A percentile compares a stretch with the other conserved stretches of the same genome.
phyloP scores from a whole-genome alignment of 2,329 filamentous ascomycete species.

The Xylariaceae sp. region DNA sequence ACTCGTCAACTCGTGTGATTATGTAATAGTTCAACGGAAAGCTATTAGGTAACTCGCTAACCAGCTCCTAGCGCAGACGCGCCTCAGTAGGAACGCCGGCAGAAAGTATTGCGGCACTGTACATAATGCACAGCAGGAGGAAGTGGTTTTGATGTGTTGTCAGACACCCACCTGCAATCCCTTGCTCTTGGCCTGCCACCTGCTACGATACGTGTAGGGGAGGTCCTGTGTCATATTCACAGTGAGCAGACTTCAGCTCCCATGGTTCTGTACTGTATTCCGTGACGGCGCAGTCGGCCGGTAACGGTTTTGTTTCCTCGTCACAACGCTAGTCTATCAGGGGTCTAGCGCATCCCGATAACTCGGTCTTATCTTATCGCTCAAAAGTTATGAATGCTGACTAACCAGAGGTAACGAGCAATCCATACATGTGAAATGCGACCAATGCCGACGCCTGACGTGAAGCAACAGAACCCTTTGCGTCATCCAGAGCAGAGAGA shows the following conservation, averaged over 20 bases:
- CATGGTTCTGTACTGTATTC: background rate
- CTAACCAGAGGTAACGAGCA: background rate
- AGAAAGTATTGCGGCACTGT: background rate
- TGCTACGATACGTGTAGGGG: background rate
- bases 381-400: slow-evolving; percentile 6
- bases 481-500: background rate
- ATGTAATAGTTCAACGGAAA: too few relatives aligned
- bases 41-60: background rate
- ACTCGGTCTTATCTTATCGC: slow-evolving; percentile 20
- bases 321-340: slow-evolving; percentile 10
- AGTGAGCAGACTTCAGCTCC: background rate
- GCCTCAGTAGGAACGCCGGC: background rate
- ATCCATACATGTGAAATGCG: background rate
- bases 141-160: slow-evolving; percentile 16
- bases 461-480: background rate
- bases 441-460: background rate
- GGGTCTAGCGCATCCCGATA: slow-evolving; percentile 1
- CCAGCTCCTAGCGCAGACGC: background rate
- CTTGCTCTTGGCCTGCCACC: slow-evolving; percentile 8
- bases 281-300: background rate
- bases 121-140: background rate
- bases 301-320: background rate
- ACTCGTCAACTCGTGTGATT: too few relatives aligned
- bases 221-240: background rate
- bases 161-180: slow-evolving; percentile 15